Base-by-base conservation (phyloP, 2,329 filamentous ascomycete species). In the Endoconidiophora polonica region DNA sequence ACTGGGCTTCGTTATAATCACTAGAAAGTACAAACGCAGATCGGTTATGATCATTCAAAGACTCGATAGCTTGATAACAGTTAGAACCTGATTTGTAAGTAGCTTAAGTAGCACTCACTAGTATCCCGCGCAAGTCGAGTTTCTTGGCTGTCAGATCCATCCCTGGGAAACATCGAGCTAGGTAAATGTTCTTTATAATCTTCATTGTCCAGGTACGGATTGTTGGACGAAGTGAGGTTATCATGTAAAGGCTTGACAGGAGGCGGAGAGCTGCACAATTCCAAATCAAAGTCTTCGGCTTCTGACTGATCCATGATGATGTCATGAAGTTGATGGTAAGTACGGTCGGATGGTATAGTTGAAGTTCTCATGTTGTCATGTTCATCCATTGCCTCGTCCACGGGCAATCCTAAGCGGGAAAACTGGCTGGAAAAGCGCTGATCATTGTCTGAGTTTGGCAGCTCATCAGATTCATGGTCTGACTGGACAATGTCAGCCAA, bases 61-160 rank as follows among this genome's bases (percentile, higher is more conserved):
- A 5, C 10, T 38, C 18, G 7, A 10, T 26, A 4, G 10, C 20
- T 38, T 4, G 18, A 24, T 20, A n/a, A 4, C 16, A 9, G 26
- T 6, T 23, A 14, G 7, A 9, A 18, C 1, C 9, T 18, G 7
- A 4, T 1, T 6, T 46, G 24, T 20, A 22, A 16, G 5, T 33
- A 24, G 5, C 16, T 23, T 4, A 12, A n/a, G 10, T n/a, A 5
- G 5, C n/a, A 20, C 22, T 46, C 16, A 41, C 50, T 52, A 16
- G 41, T 36, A 14, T 47, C 23, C 24, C 41, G 23, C 4, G 37
- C 44, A 16, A 20, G 37, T 26, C 52, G 14, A 5, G 52, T 53
- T 29, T 39, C 48, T 24, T 53, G 52, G 23, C 52, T 53, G 20
- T 53, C 52, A 6, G 48, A 47, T 9, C 50, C 52, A 20, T 53